Base-by-base conservation (phyloP, 306 rosid genomes). In the Vigna reflexopilosa region DNA sequence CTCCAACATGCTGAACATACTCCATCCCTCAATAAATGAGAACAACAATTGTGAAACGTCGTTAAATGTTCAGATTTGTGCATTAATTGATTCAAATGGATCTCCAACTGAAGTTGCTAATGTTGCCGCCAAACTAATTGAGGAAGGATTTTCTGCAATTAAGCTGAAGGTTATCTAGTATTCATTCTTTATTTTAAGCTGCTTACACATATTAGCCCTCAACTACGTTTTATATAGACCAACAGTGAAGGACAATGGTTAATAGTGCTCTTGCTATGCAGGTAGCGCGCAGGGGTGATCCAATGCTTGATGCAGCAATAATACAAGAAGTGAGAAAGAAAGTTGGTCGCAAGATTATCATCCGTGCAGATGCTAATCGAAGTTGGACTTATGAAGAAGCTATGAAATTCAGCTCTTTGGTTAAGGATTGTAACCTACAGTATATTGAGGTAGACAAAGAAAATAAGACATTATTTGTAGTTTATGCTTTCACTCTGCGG, bases 351-450 rank as follows among this genome's bases (percentile, higher is more conserved):
- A 86, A 81, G 38, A 77, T 88, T 78, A 85, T 86, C 56, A 84
- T 95, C 80, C 97, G 98, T 5, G 98, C 80, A 30, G 98, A 95
- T 85, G 98, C 97, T 79, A 95, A 95, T 83, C 88, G 88, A 69
- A 88, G 77, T 51, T 95, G 98, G 98, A 92, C 92, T 63, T 92
- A 81, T 81, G 84, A 91, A 80, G 98, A 95, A 86, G 98, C 98
- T 73, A 85, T 92, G 52, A 82, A 85, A 75, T 95, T 95, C 85
- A 87, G 91, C 74, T 91, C 91, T 82, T 76, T 88, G 38, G 90
- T 90, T 78, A 86, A 88, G 89, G 96, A 89, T 77, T 92, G 91
- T 81, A 71, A 86, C 86, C 88, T 95, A 80, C 91, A 92, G 83
- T 95, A 88, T 83, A 88, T 95, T 49, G 98, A 95, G 97, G 98